Conservation (phyloP, 768 basidiomycete species). For the Boletus huronensis region DNA sequence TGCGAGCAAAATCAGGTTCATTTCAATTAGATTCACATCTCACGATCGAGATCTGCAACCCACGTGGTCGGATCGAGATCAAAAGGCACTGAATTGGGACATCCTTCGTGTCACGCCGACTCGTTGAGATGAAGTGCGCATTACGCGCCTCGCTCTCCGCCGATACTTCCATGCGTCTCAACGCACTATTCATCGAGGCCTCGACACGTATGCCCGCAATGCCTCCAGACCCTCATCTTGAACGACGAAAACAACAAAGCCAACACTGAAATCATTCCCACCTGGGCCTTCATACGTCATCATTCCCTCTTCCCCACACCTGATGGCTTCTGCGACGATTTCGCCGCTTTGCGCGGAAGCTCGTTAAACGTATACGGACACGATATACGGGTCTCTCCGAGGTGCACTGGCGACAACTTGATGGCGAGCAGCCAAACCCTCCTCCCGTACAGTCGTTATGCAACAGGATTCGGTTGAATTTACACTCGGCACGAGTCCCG, state of each 20-base stretch:
- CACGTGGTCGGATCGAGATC: conserved; percentile 34
- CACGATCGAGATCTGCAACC: conserved; percentile 30
- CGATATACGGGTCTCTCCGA: neutral
- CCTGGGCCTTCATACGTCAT: conserved; percentile 3
- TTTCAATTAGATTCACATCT: conserved; percentile 35
- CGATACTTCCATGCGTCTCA: neutral
- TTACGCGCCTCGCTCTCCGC: neutral
- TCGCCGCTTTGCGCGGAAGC: neutral
- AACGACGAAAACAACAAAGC: neutral
- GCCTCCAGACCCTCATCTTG: neutral
- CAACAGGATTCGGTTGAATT: neutral
- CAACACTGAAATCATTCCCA: neutral
- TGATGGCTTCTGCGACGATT: neutral
- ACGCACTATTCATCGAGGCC: neutral
- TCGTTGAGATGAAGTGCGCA: neutral
- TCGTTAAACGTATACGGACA: neutral
- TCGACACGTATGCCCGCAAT: no score
- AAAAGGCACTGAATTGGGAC: conserved; percentile 7
- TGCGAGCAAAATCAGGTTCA: conserved; percentile 30
- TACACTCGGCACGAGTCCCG: neutral
- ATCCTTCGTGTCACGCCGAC: neutral
- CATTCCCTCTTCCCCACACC: neutral
- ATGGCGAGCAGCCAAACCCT: neutral
- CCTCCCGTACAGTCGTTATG: neutral
- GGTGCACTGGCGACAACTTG: neutral